phyloP scores from a whole-genome alignment of 2,329 filamentous ascomycete species.

The Massarina eburnea region DNA sequence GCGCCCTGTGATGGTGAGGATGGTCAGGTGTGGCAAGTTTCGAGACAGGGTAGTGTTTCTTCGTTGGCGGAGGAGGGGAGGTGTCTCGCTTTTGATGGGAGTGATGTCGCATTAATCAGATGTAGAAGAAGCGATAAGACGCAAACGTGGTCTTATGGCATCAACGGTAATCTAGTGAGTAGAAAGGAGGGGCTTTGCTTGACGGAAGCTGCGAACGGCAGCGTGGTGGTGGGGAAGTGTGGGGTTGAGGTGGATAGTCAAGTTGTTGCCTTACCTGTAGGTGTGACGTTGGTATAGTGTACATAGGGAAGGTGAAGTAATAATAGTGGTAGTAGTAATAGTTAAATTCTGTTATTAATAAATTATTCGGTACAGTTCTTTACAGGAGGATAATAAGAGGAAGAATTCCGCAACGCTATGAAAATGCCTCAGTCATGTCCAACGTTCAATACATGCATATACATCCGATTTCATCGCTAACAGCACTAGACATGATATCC shows the following conservation, averaged over 20 bases:
- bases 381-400: too few relatives aligned
- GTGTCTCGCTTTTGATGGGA: slow-evolving; percentile 34
- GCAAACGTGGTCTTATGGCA: slow-evolving; percentile 48
- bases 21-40: slow-evolving; percentile 49
- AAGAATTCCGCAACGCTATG: too few relatives aligned
- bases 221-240: slow-evolving; percentile 35
- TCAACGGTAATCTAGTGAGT: slow-evolving; percentile 49
- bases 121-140: slow-evolving; percentile 17
- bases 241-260: slow-evolving; percentile 47
- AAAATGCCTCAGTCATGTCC: too few relatives aligned
- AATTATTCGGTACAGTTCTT: too few relatives aligned
- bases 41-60: slow-evolving; percentile 38
- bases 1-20: slow-evolving; percentile 42
- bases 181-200: slow-evolving; percentile 40
- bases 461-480: too few relatives aligned
- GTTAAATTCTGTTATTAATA: too few relatives aligned
- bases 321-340: too few relatives aligned
- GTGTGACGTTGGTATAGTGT: slow-evolving; percentile 26
- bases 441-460: too few relatives aligned
- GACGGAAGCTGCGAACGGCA: slow-evolving; percentile 36
- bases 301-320: too few relatives aligned
- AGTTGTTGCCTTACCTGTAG: slow-evolving; percentile 51
- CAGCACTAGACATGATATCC: too few relatives aligned
- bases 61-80: slow-evolving; percentile 39
- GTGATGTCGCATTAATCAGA: slow-evolving; percentile 13